These are phyloP conservation scores for Vaccinium myrtillus DNA, from an alignment of 148 eudicot species.

Conservation along the genomic window DNA sequence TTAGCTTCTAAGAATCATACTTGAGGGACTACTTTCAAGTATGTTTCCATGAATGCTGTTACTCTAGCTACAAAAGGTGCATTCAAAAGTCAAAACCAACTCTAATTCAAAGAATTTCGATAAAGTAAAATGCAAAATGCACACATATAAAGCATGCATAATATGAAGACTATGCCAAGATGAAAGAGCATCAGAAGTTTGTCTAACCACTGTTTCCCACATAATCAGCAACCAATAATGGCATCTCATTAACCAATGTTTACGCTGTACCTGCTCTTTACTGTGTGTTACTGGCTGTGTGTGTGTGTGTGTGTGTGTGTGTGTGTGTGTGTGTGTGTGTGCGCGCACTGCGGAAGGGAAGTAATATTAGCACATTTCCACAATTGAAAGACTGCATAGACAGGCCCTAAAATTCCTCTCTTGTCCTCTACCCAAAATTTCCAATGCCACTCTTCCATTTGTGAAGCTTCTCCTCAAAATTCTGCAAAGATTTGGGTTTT, in stretches of 20 bases:
- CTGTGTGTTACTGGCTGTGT: background rate
- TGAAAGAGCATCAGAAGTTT: constrained; percentile 1
- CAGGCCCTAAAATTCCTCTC: background rate
- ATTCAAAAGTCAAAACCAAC: too few relatives aligned
- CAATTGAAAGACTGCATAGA: background rate
- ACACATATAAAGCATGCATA: background rate
- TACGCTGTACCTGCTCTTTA: background rate
- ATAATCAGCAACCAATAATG: constrained; percentile 1
- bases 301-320: background rate
- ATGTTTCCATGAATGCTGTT: background rate
- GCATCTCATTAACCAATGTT: background rate
- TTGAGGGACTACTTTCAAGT: background rate
- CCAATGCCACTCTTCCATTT: background rate
- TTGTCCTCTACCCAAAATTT: background rate
- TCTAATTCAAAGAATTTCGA: background rate
- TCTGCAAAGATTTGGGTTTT: background rate
- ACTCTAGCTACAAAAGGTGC: background rate
- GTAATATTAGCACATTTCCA: background rate
- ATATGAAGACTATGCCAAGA: background rate
- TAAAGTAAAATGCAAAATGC: background rate
- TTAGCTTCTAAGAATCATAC: background rate
- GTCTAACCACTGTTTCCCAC: background rate
- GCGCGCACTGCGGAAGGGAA: background rate
- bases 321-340: background rate
- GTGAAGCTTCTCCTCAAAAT: background rate